Conservation (phyloP, 345 rosid genomes). For the Arabidopsis arenosa region DNA sequence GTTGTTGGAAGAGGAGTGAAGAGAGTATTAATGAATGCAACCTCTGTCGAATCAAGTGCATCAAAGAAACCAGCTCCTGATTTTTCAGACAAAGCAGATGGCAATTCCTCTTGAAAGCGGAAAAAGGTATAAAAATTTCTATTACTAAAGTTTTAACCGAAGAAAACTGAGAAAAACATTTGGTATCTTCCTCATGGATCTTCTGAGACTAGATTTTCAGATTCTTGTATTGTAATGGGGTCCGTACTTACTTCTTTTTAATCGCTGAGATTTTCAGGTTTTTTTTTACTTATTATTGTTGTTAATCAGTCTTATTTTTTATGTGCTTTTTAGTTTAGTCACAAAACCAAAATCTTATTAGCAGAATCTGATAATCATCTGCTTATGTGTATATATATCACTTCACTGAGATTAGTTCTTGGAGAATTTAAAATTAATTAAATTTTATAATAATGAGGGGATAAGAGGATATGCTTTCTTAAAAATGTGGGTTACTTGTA, state of each 20-base stretch:
- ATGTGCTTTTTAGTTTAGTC: neutral
- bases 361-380: neutral
- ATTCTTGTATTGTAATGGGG: conserved; percentile 11
- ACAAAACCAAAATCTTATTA: neutral
- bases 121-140: neutral
- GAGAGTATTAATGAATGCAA: conserved; percentile 60
- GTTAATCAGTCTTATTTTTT: neutral
- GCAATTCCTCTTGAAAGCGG: conserved; percentile 34
- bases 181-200: conserved; percentile 5
- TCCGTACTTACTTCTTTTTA: neutral
- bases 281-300: neutral
- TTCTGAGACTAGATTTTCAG: neutral
- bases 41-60: conserved; percentile 59
- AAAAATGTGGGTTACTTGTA: conserved; percentile 24
- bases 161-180: conserved; percentile 15
- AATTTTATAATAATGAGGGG: neutral
- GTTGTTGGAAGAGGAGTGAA: conserved; percentile 96
- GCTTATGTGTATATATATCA: neutral
- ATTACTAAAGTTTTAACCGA: conserved; percentile 6
- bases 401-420: conserved; percentile 7
- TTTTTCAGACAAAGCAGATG: conserved; percentile 59
- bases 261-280: neutral
- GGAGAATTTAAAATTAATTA: neutral
- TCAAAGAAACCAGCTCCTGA: conserved; percentile 63
- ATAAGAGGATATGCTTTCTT: conserved; percentile 4